Evolutionary conservation across 306 rosid genomes (phyloP).

Genomic region (Inga oerstediana): DNA sequence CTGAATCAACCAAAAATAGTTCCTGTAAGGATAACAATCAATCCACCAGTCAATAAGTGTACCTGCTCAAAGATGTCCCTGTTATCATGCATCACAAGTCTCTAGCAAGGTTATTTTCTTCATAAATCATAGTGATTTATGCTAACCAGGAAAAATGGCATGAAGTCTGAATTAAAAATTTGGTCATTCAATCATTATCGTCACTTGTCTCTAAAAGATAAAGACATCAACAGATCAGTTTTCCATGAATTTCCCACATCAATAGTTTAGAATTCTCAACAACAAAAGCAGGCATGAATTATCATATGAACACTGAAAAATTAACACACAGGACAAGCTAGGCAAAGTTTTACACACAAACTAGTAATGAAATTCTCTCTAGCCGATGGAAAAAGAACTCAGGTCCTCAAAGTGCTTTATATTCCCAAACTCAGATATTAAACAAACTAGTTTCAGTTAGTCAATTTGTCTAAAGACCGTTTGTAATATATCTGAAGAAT

Average conservation of each 20-base stretch:
- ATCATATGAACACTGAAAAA: too few species aligned
- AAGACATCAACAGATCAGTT: conserved; percentile 41
- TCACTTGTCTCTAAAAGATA: not conserved
- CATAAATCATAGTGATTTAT: conserved; percentile 1
- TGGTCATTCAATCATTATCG: conserved; percentile 3
- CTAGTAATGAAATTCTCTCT: too few species aligned
- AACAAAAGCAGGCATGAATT: too few species aligned
- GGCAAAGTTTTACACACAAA: too few species aligned
- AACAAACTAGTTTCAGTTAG: too few species aligned
- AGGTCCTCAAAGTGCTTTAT: too few species aligned
- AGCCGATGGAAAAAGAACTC: too few species aligned
- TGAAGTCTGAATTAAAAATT: conserved; percentile 18
- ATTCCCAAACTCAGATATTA: too few species aligned
- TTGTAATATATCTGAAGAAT: too few species aligned
- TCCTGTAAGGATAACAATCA: not conserved
- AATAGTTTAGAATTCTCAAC: conserved; percentile 50
- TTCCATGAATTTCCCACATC: conserved; percentile 71
- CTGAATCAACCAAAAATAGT: not conserved
- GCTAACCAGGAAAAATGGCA: conserved; percentile 12
- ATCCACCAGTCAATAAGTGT: not conserved
- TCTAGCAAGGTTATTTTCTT: not conserved
- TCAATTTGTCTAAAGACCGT: too few species aligned
- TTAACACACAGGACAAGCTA: too few species aligned
- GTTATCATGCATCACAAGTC: not conserved
- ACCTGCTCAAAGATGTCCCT: not conserved